Base-by-base conservation (phyloP, 139 green algal genomes). In the Volvox reticuliferus region DNA sequence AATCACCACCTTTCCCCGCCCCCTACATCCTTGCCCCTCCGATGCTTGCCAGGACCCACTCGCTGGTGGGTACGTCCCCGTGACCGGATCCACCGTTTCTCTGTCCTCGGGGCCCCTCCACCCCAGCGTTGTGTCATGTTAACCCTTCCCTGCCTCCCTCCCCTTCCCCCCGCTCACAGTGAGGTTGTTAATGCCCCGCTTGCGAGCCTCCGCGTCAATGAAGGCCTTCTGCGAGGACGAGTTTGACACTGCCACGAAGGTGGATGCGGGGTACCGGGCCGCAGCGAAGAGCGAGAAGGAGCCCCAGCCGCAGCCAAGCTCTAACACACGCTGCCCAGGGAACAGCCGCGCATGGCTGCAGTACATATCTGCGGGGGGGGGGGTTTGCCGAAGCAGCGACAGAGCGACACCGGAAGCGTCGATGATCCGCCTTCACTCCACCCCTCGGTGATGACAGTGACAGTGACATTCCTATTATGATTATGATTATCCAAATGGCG, bases 301-400 rank as follows among this genome's bases (percentile, higher is more conserved):
- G 67, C 98, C 98, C 98, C 98, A 99, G 13, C 98, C 98, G 92
- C 98, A 99, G 0, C 98, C 98, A n/a, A 99, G 93, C 94, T 99
- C 98, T 89, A 99, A 91, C 0, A 99, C 90, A 0, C 92, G 87
- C 91, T 98, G 96, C 0, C 97, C 97, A 85, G 99, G 93, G 16
- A 19, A 32, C 36, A 99, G 92, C 75, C 96, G 75, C 26, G 97
- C 97, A 0, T 97, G 94, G 63, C 97, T 87, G 91, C 96, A 99
- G 91, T 96, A 98, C 32, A 99, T 50, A 55, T 81, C 86, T 90
- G 85, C 19, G 75, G 71, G 21, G 21, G 21, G 71, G 9, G 71
- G 21, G 71, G 71, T n/a, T n/a, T n/a, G n/a, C n/a, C n/a, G n/a
- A n/a, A n/a, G n/a, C n/a, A n/a, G n/a, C n/a, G n/a, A n/a, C n/a